phyloP scores from a whole-genome alignment of 1,139 yeast species.

The Blastobotrys niveus region DNA sequence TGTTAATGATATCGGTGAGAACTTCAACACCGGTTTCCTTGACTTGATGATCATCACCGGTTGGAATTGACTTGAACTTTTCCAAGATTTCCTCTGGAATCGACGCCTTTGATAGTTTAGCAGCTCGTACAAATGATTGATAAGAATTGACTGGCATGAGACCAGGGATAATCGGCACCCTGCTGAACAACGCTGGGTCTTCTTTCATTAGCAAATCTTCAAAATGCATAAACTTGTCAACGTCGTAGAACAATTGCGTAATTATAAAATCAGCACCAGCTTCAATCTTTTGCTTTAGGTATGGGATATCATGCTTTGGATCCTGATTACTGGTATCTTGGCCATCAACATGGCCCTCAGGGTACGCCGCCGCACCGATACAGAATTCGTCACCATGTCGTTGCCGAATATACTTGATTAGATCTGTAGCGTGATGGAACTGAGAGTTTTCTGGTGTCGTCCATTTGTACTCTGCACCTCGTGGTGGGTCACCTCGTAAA shows the following conservation, averaged over 20 bases:
- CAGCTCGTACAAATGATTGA: slow-evolving; percentile 77
- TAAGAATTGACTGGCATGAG: slow-evolving; percentile 95
- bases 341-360: slow-evolving; percentile 89
- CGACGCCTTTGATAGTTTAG: slow-evolving; percentile 83
- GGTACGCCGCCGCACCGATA: slow-evolving; percentile 91
- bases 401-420: slow-evolving; percentile 67
- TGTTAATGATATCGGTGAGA: slow-evolving; percentile 56
- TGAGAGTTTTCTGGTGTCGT: slow-evolving; percentile 41
- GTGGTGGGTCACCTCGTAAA: slow-evolving; percentile 92
- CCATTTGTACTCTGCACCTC: slow-evolving; percentile 63
- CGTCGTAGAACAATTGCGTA: slow-evolving; percentile 79
- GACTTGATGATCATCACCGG: slow-evolving; percentile 76
- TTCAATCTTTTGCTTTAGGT: slow-evolving; percentile 71
- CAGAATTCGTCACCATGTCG: slow-evolving; percentile 72
- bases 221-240: slow-evolving; percentile 49
- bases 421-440: slow-evolving; percentile 72
- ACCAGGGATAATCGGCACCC: slow-evolving; percentile 76
- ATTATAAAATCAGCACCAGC: slow-evolving; percentile 94
- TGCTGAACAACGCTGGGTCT: slow-evolving; percentile 40
- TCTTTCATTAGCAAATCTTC: slow-evolving; percentile 43
- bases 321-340: slow-evolving; percentile 56
- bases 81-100: slow-evolving; percentile 58
- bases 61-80: slow-evolving; percentile 50
- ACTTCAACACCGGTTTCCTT: slow-evolving; percentile 78
- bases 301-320: slow-evolving; percentile 62